Conservation (phyloP, 768 basidiomycete genomes). For the Auricularia sp. region DNA sequence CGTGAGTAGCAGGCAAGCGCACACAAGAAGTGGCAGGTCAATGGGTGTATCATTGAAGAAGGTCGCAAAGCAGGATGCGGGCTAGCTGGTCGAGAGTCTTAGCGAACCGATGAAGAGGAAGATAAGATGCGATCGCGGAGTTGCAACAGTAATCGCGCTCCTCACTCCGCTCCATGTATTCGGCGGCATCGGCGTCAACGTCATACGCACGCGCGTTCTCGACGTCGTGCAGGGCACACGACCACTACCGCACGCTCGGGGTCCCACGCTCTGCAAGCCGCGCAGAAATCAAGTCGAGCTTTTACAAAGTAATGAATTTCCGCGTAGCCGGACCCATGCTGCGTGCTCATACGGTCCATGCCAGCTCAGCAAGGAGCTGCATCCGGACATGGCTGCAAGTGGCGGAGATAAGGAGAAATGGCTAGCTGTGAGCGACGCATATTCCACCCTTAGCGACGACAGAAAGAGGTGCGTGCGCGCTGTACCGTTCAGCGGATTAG, state of each 20-base stretch:
- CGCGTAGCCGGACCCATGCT: neutral
- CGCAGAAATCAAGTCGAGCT: conserved; percentile 30
- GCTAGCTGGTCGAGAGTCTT: too few species aligned
- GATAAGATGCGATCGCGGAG: too few species aligned
- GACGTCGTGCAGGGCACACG: neutral
- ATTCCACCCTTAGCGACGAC: conserved; percentile 35
- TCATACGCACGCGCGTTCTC: neutral
- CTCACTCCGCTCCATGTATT: too few species aligned
- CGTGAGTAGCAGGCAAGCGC: too few species aligned
- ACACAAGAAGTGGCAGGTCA: too few species aligned
- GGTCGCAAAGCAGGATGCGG: too few species aligned
- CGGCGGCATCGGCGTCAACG: too few species aligned
- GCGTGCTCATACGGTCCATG: neutral
- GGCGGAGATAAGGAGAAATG: conserved; percentile 25
- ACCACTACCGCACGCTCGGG: conserved; percentile 28
- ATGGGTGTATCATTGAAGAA: too few species aligned
- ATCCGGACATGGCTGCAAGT: conserved; percentile 32
- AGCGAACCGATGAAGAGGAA: too few species aligned
- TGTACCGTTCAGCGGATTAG: neutral
- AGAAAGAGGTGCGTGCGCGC: conserved; percentile 29
- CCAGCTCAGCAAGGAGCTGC: conserved; percentile 39
- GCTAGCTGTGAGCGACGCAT: conserved; percentile 39
- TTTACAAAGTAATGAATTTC: conserved; percentile 24
- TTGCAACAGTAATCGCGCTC: too few species aligned
- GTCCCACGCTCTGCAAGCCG: conserved; percentile 25